Percentiles rank a stretch among this genome's conserved stretches.
These are phyloP conservation scores for Nymphaea thermarum DNA, from an alignment of 164 flowering plant species.

Conservation along the genomic window DNA sequence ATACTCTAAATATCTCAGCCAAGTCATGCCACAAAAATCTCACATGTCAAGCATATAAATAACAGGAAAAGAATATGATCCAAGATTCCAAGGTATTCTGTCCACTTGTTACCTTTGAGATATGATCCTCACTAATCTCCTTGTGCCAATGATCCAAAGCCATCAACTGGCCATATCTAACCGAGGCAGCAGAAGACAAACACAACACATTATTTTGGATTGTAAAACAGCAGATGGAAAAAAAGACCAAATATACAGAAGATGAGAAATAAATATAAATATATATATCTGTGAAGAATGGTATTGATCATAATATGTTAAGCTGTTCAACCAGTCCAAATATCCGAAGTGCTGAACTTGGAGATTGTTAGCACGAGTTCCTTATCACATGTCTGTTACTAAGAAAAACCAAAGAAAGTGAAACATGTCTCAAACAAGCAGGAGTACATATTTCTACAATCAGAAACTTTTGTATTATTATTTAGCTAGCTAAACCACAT, in stretches of 20 bases:
- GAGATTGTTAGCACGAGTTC: not conserved
- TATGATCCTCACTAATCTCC: slow-evolving; percentile 3
- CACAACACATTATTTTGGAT: not conserved
- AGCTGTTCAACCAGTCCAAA: not conserved
- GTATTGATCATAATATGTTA: too few species aligned
- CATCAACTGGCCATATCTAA: slow-evolving; percentile 43
- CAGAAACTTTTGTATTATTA: too few species aligned
- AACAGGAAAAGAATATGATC: not conserved
- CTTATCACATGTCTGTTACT: too few species aligned
- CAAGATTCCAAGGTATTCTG: not conserved
- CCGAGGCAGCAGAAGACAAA: not conserved
- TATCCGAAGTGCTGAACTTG: not conserved
- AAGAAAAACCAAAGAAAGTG: too few species aligned
- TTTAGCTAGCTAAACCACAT: too few species aligned
- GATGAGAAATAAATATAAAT: too few species aligned
- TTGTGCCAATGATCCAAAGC: slow-evolving; percentile 26
- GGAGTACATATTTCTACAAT: too few species aligned
- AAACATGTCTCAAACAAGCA: too few species aligned
- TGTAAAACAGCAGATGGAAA: not conserved
- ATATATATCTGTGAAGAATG: too few species aligned
- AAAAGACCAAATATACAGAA: too few species aligned
- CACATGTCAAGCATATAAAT: not conserved
- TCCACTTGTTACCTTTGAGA: not conserved
- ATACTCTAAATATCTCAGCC: not conserved
- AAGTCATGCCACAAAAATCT: not conserved